Base-by-base conservation (phyloP, 192 early-diverging fungal genomes). In the Coemansia sp. region DNA sequence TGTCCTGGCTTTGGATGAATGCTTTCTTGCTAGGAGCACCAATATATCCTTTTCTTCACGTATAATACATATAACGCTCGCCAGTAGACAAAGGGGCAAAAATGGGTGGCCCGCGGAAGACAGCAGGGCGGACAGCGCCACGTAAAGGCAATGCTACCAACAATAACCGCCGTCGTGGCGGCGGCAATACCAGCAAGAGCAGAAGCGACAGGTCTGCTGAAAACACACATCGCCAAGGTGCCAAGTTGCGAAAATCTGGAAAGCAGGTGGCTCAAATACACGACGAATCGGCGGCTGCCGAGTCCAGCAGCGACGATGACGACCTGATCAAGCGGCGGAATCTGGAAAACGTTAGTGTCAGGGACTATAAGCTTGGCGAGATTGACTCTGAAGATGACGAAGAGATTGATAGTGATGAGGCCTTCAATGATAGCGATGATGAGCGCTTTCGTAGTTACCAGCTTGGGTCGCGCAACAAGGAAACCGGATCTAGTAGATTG, bases 381-480 rank as follows among this genome's bases (percentile, higher is more conserved):
- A 92, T 97, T 32, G 86, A 90, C 23, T 81, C 85, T 5, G 93
- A 94, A 58, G 93, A 98, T 68, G 94, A 98, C 65, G 94, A 98
- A 66, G 94, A 96, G 58, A 94, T 96, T 51, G 88, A 91, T 32
- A 92, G 93, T 44, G 94, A 98, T 64, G 92, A 89, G 26, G 94
- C 94, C 5, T 95, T 95, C 78, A 85, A 93, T 53, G 88, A 88
- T 14, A 83, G 81, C 49, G 94, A 95, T 60, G 93, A 95, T 53
- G 90, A 94, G 54, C 74, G 86, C 54, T 97, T 92, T 66, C 90
- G 89, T 26, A 68, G 81, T 49, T 93, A 87, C 62, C 79, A 81
- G 62, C 84, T 87, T 54, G 28, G 73, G 79, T 22, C 88, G n/a
- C 61, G 12, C 10, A 28, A 49, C 25, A 26, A 49, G 54, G 49